phyloP scores from a whole-genome alignment of 2,329 filamentous ascomycete species.

The Cadophora luteo-olivacea region DNA sequence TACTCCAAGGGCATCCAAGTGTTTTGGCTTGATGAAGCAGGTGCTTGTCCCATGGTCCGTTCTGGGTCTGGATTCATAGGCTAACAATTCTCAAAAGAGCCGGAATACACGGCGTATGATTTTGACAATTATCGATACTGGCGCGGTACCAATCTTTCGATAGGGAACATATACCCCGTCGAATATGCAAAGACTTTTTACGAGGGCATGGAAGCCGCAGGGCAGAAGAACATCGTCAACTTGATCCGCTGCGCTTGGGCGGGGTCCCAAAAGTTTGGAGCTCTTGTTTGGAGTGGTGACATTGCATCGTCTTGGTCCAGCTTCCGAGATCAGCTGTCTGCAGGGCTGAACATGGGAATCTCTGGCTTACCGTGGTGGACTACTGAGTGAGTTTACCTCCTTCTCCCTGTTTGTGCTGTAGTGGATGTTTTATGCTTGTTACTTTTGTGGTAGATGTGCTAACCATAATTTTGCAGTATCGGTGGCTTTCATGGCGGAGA shows the following conservation, averaged over 20 bases:
- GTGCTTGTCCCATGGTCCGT: not conserved
- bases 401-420: too few species aligned
- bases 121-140: slow-evolving; percentile 72
- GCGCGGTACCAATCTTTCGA: slow-evolving; percentile 56
- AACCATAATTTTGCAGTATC: slow-evolving; percentile 48
- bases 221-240: slow-evolving; percentile 64
- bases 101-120: slow-evolving; percentile 69
- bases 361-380: slow-evolving; percentile 73
- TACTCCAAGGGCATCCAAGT: slow-evolving; percentile 65
- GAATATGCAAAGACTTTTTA: slow-evolving; percentile 66
- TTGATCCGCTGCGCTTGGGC: slow-evolving; percentile 63
- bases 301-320: slow-evolving; percentile 68
- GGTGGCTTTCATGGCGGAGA: slow-evolving; percentile 73
- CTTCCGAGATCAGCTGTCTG: slow-evolving; percentile 64
- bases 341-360: slow-evolving; percentile 70
- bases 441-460: too few species aligned
- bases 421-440: too few species aligned
- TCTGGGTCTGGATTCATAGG: too few species aligned
- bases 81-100: slow-evolving; percentile 50
- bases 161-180: slow-evolving; percentile 66
- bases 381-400: slow-evolving; percentile 53
- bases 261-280: slow-evolving; percentile 67
- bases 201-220: slow-evolving; percentile 60
- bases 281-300: slow-evolving; percentile 71
- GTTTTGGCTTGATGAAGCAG: slow-evolving; percentile 73